Conservation (phyloP, 768 basidiomycete species). For the Clavulina sp. region DNA sequence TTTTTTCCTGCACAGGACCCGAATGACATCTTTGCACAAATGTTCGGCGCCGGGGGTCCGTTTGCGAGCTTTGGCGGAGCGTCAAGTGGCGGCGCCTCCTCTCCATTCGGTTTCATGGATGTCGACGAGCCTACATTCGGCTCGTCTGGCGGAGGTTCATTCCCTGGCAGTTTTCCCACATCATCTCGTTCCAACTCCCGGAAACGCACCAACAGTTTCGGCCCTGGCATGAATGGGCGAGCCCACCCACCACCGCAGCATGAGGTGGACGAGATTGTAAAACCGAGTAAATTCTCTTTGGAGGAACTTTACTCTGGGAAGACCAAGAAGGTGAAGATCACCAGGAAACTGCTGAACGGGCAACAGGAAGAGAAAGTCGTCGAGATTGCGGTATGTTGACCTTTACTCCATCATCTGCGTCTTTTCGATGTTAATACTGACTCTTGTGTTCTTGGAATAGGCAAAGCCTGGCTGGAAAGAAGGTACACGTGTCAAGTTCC, state of each 20-base stretch:
- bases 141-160: conserved; percentile 23
- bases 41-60: conserved; percentile 31
- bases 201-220: conserved; percentile 19
- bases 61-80: neutral
- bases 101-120: conserved; percentile 12
- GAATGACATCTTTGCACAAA: conserved; percentile 26
- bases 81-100: conserved; percentile 19
- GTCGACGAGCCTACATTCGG: conserved; percentile 26
- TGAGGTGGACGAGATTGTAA: conserved; percentile 35
- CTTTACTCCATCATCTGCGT: neutral
- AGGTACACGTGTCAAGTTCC: conserved; percentile 87
- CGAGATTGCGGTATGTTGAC: conserved; percentile 44
- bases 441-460: conserved; percentile 6
- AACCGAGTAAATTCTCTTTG: conserved; percentile 69
- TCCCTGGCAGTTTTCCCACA: conserved; percentile 12
- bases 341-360: conserved; percentile 53
- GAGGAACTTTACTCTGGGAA: conserved; percentile 75
- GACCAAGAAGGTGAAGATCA: conserved; percentile 77
- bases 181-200: conserved; percentile 11
- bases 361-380: conserved; percentile 71
- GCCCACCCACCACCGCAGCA: conserved; percentile 22
- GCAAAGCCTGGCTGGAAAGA: conserved; percentile 81
- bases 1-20: neutral
- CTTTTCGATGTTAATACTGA: neutral
- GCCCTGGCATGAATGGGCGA: conserved; percentile 12